Evolutionary conservation across 2,329 filamentous ascomycete genomes (phyloP).

Genomic region (Cryphonectria naterciae): DNA sequence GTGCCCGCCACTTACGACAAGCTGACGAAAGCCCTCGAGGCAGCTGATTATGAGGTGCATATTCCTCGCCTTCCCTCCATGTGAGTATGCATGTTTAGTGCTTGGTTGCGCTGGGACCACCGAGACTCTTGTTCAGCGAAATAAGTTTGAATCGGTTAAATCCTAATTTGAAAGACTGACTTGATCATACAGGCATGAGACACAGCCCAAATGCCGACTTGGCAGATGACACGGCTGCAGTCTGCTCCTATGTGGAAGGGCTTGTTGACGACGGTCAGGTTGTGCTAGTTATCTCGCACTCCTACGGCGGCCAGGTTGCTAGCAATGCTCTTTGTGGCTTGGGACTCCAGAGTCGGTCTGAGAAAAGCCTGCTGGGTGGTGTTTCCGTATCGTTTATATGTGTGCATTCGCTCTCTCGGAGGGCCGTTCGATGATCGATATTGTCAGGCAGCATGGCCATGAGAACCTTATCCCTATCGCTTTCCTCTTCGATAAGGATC

Average conservation of each 20-base stretch:
- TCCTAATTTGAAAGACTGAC: too few species aligned
- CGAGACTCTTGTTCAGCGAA: too few species aligned
- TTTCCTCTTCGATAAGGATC: constrained; percentile 16
- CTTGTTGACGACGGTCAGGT: constrained; percentile 31
- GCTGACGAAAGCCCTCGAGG: too few species aligned
- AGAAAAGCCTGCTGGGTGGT: constrained; percentile 30
- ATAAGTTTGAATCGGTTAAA: too few species aligned
- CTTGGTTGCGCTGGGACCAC: too few species aligned
- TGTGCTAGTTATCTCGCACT: constrained; percentile 33
- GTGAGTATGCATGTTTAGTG: too few species aligned
- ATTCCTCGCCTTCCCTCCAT: too few species aligned
- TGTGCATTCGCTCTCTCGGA: neutral
- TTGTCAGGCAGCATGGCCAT: constrained; percentile 10
- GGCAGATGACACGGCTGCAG: neutral
- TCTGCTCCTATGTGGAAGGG: constrained; percentile 21
- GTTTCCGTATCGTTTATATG: constrained; percentile 15
- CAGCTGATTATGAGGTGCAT: too few species aligned
- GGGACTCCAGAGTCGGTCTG: constrained; percentile 20
- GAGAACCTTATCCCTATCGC: constrained; percentile 9
- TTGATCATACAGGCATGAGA: neutral
- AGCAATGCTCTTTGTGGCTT: constrained; percentile 34
- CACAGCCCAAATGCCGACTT: neutral
- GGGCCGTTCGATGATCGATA: constrained; percentile 9
- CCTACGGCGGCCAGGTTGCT: constrained; percentile 37
- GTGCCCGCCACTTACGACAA: too few species aligned